A percentile compares a stretch with the other conserved stretches of the same genome.
These are phyloP conservation scores for Alternaria angustiovoidea DNA, from an alignment of 2,329 filamentous ascomycete species.

Conservation along the genomic window DNA sequence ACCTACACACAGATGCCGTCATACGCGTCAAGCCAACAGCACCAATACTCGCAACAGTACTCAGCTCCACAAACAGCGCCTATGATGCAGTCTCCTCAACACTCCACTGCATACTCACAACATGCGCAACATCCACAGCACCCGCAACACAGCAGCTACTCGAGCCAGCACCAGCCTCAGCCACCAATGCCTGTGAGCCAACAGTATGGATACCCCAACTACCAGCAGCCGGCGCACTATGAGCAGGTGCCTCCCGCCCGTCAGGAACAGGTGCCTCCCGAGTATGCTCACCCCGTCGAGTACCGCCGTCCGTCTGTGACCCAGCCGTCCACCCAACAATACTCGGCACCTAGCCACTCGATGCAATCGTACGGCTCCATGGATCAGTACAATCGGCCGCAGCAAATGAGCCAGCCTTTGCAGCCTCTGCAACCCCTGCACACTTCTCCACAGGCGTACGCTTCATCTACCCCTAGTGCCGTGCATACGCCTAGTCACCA, in stretches of 20 bases:
- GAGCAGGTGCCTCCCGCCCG: constrained; percentile 46
- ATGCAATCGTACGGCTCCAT: constrained; percentile 46
- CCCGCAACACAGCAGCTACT: constrained; percentile 42
- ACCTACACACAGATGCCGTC: constrained; percentile 52
- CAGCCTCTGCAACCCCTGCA: constrained; percentile 47
- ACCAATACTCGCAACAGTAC: constrained; percentile 47
- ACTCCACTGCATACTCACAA: constrained; percentile 39
- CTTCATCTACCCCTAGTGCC: constrained; percentile 34
- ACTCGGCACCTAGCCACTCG: constrained; percentile 46
- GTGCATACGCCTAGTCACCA: constrained; percentile 45
- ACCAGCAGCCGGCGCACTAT: constrained; percentile 49
- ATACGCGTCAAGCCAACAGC: constrained; percentile 46
- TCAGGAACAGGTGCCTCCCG: constrained; percentile 47
- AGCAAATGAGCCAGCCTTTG: constrained; percentile 45
- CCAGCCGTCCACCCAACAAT: constrained; percentile 43
- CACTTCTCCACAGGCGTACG: constrained; percentile 43
- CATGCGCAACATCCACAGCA: constrained; percentile 39
- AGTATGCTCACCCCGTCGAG: constrained; percentile 50
- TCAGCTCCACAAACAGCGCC: constrained; percentile 41
- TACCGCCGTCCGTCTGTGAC: constrained; percentile 53
- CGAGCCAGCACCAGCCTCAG: constrained; percentile 32
- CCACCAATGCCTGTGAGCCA: constrained; percentile 48
- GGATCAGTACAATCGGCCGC: constrained; percentile 50
- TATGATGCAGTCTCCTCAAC: constrained; percentile 52
- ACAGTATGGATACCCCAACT: constrained; percentile 53